These are phyloP conservation scores for Solanum stenotomum DNA, from an alignment of 257 asterid genomes.

Conservation along the genomic window DNA sequence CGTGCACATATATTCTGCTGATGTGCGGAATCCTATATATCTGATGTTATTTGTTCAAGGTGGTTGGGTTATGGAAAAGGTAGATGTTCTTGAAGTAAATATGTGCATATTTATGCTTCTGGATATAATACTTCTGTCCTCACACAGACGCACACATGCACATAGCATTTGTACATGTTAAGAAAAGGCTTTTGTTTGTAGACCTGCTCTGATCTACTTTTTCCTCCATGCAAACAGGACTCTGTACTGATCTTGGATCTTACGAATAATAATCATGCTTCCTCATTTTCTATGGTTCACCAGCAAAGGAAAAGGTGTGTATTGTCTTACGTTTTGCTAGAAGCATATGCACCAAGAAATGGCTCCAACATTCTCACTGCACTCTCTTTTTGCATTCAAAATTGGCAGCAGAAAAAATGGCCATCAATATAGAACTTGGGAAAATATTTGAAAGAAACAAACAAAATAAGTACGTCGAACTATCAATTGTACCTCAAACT, in stretches of 20 bases:
- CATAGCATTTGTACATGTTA: not conserved
- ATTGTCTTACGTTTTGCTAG: not conserved
- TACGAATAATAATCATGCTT: slow-evolving; percentile 55
- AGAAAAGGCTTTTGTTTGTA: not conserved
- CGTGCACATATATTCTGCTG: slow-evolving; percentile 79
- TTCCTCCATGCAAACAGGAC: slow-evolving; percentile 44
- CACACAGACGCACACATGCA: not conserved
- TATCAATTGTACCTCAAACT: not conserved
- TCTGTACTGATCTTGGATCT: slow-evolving; percentile 79
- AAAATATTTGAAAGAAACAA: not conserved
- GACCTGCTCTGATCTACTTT: slow-evolving; percentile 4
- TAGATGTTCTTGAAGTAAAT: slow-evolving; percentile 16
- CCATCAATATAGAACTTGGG: not conserved
- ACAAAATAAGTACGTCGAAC: not conserved
- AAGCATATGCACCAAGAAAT: not conserved
- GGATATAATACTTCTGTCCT: not conserved
- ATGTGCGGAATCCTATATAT: slow-evolving; percentile 74
- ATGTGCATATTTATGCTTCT: not conserved
- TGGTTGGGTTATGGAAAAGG: slow-evolving; percentile 98
- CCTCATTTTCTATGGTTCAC: slow-evolving; percentile 92
- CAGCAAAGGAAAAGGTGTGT: slow-evolving; percentile 73
- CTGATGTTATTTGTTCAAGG: slow-evolving; percentile 60
- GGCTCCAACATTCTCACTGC: not conserved
- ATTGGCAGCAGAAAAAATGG: not conserved
- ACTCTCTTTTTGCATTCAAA: not conserved